phyloP scores from a whole-genome alignment of 257 asterid genomes.

The Solanum dulcamara region DNA sequence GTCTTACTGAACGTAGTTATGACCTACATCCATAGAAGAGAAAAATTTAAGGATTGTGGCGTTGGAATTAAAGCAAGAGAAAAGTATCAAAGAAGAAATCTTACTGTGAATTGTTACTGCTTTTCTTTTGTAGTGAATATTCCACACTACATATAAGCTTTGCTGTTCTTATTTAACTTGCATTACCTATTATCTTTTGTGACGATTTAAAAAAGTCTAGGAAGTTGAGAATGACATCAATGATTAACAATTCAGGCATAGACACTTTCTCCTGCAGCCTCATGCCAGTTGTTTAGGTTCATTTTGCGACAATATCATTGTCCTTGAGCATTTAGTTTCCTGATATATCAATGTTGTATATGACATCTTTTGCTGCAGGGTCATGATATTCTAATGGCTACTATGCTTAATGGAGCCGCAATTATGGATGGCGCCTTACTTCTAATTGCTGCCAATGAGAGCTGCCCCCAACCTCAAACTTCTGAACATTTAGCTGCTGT shows the following conservation, averaged over 20 bases:
- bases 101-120: neutral
- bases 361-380: conserved; percentile 29
- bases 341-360: neutral
- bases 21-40: neutral
- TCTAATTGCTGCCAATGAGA: conserved; percentile 91
- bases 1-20: neutral
- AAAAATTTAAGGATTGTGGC: neutral
- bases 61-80: neutral
- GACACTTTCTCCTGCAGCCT: neutral
- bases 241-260: neutral
- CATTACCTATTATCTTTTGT: neutral
- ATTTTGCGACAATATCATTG: neutral
- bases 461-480: conserved; percentile 98
- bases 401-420: conserved; percentile 96
- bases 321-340: neutral
- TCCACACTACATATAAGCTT: neutral
- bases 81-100: neutral
- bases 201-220: neutral
- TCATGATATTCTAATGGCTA: conserved; percentile 97
- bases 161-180: neutral
- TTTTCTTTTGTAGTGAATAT: neutral
- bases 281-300: neutral
- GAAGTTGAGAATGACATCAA: neutral
- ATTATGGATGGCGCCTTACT: conserved; percentile 95
- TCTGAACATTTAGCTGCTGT: conserved; percentile 94